Conservation (phyloP, 371 early-diverging fungal species). For the Rhizomucor pusillus region DNA sequence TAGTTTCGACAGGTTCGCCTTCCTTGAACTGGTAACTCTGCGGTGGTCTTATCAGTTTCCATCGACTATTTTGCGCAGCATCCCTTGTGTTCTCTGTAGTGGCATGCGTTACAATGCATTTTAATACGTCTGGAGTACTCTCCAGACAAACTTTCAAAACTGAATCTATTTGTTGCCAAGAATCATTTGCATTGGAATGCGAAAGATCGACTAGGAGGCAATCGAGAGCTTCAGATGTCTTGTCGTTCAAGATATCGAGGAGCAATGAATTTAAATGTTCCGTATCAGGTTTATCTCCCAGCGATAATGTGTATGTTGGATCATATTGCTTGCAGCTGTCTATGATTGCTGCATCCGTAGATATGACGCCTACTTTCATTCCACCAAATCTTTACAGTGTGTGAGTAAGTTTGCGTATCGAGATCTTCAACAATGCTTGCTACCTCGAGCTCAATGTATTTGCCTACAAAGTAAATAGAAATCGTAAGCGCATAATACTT, state of each 20-base stretch:
- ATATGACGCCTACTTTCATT: constrained; percentile 27
- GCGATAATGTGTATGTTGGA: constrained; percentile 3
- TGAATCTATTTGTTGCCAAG: constrained; percentile 15
- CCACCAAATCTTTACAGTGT: constrained; percentile 23
- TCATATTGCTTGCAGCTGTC: neutral
- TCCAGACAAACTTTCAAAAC: constrained; percentile 9
- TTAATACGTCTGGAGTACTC: constrained; percentile 8
- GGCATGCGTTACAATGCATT: constrained; percentile 15
- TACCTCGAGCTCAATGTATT: neutral
- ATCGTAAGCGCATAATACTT: too few relatives aligned
- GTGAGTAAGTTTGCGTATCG: neutral
- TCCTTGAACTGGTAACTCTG: constrained; percentile 33
- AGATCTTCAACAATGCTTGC: neutral
- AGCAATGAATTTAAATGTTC: neutral
- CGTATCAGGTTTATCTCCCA: neutral
- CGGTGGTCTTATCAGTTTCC: constrained; percentile 14
- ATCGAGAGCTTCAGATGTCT: constrained; percentile 1
- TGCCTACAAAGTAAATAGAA: neutral
- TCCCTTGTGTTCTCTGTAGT: neutral
- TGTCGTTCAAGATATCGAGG: neutral
- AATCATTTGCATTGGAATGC: neutral
- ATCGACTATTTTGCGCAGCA: neutral
- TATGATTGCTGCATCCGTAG: constrained; percentile 5
- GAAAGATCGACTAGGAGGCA: constrained; percentile 24
- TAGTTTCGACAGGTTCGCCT: constrained; percentile 9